phyloP scores from a whole-genome alignment of 2,329 filamentous ascomycete species.

The Alternaria sp. region DNA sequence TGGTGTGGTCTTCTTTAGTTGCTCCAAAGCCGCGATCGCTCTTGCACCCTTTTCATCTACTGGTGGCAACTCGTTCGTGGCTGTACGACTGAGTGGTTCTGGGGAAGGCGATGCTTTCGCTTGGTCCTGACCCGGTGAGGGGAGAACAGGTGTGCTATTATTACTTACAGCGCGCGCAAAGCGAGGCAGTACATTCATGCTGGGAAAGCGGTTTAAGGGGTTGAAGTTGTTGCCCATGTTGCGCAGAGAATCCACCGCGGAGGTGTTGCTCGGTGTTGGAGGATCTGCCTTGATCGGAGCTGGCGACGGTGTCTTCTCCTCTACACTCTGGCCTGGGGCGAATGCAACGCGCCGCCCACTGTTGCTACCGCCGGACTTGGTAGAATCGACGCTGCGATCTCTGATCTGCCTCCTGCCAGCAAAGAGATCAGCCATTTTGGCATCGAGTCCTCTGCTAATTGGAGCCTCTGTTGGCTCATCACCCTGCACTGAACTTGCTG shows the following conservation, averaged over 20 bases:
- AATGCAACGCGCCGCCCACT: slow-evolving; percentile 66
- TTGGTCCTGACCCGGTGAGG: slow-evolving; percentile 47
- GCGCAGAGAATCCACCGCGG: slow-evolving; percentile 80
- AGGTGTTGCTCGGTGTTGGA: slow-evolving; percentile 50
- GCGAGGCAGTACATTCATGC: slow-evolving; percentile 75
- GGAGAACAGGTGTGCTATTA: slow-evolving; percentile 48
- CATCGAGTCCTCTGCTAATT: slow-evolving; percentile 54
- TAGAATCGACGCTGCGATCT: slow-evolving; percentile 79
- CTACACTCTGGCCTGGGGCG: slow-evolving; percentile 27
- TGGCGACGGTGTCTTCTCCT: slow-evolving; percentile 32
- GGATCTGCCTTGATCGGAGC: slow-evolving; percentile 34
- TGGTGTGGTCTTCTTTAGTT: slow-evolving; percentile 53
- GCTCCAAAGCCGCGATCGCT: slow-evolving; percentile 54
- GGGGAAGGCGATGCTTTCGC: slow-evolving; percentile 33
- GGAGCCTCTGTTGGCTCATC: slow-evolving; percentile 46
- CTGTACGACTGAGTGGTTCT: slow-evolving; percentile 21
- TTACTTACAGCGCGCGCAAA: slow-evolving; percentile 67
- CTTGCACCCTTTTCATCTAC: slow-evolving; percentile 44
- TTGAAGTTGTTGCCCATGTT: slow-evolving; percentile 82
- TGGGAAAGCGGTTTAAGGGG: slow-evolving; percentile 77
- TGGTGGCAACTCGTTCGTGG: slow-evolving; percentile 27
- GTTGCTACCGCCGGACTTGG: slow-evolving; percentile 66
- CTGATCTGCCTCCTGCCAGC: slow-evolving; percentile 68
- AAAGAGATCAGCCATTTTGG: slow-evolving; percentile 72
- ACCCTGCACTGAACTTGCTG: slow-evolving; percentile 59